phyloP scores from a whole-genome alignment of 129 eudicot species.

The Lactuca sativa region DNA sequence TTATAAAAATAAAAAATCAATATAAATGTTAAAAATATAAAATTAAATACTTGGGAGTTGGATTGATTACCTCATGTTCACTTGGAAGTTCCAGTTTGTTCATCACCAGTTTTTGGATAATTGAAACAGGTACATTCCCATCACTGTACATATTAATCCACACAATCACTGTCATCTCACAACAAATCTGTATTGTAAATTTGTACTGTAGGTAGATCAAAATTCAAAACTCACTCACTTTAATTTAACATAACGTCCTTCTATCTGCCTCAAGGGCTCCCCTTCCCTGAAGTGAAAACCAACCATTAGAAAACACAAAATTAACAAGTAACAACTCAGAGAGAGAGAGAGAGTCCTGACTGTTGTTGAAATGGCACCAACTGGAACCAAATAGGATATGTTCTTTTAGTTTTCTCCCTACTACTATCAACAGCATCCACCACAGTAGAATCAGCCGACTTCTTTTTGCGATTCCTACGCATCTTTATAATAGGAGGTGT shows the following conservation, averaged over 20 bases:
- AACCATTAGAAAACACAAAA: background rate
- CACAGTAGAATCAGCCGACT: conserved; percentile 41
- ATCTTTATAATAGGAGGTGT: conserved; percentile 39
- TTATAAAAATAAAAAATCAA: background rate
- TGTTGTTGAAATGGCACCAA: conserved; percentile 66
- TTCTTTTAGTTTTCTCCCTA: conserved; percentile 38
- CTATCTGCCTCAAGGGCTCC: conserved; percentile 66
- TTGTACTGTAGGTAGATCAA: too few relatives aligned
- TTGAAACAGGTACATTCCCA: conserved; percentile 69
- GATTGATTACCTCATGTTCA: conserved; percentile 64
- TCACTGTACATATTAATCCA: conserved; percentile 50
- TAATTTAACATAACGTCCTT: conserved; percentile 70
- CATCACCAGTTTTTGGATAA: conserved; percentile 70
- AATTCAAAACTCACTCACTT: conserved; percentile 49
- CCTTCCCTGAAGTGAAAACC: conserved; percentile 73
- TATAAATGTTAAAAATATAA: background rate
- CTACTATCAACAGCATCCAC: conserved; percentile 49
- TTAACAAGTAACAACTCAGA: too few relatives aligned
- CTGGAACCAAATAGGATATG: conserved; percentile 75
- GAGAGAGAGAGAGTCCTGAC: conserved; percentile 40
- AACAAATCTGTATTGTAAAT: too few relatives aligned
- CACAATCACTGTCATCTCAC: background rate
- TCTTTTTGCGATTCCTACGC: conserved; percentile 54
- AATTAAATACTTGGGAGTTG: too few relatives aligned
- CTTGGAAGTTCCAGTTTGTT: conserved; percentile 73